phyloP scores from a whole-genome alignment of 2,329 filamentous ascomycete species.

The Escovopsis sp. region DNA sequence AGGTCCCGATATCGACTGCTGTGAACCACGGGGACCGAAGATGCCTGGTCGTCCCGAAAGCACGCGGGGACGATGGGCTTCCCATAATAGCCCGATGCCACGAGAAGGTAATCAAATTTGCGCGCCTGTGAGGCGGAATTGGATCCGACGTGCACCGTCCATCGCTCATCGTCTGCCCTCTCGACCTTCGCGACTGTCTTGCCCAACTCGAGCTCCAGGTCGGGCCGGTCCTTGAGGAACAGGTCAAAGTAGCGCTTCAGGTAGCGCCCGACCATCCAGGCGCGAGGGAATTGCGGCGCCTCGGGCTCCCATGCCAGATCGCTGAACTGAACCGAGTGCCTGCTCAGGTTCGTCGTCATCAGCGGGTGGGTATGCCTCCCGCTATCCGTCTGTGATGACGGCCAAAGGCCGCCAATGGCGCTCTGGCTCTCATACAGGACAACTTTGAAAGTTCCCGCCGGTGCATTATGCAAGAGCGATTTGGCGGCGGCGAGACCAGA shows the following conservation, averaged over 20 bases:
- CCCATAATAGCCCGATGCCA: constrained; percentile 67
- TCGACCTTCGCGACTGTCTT: constrained; percentile 30
- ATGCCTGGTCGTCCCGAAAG: constrained; percentile 15
- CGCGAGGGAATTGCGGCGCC: constrained; percentile 53
- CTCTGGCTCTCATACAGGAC: constrained; percentile 53
- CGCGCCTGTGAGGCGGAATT: constrained; percentile 20
- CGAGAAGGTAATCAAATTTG: constrained; percentile 56
- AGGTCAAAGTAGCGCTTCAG: constrained; percentile 46
- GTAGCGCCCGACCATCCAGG: constrained; percentile 64
- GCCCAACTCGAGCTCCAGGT: constrained; percentile 33
- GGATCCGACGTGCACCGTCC: constrained; percentile 26
- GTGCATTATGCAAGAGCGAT: constrained; percentile 48
- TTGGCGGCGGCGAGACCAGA: constrained; percentile 59
- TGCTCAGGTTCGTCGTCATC: constrained; percentile 61
- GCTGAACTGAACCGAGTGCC: constrained; percentile 58
- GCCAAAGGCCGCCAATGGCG: constrained; percentile 68
- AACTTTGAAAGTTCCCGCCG: constrained; percentile 44
- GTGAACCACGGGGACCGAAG: constrained; percentile 42
- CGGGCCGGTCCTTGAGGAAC: constrained; percentile 32
- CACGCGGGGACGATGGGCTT: constrained; percentile 36
- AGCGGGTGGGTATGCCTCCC: constrained; percentile 45
- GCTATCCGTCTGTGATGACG: constrained; percentile 33
- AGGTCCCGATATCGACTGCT: constrained; percentile 52
- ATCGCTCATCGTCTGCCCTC: constrained; percentile 20
- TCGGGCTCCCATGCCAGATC: constrained; percentile 55